Conservation (phyloP, 2,329 filamentous ascomycete species). For the Aspergillus eucalypticola region DNA sequence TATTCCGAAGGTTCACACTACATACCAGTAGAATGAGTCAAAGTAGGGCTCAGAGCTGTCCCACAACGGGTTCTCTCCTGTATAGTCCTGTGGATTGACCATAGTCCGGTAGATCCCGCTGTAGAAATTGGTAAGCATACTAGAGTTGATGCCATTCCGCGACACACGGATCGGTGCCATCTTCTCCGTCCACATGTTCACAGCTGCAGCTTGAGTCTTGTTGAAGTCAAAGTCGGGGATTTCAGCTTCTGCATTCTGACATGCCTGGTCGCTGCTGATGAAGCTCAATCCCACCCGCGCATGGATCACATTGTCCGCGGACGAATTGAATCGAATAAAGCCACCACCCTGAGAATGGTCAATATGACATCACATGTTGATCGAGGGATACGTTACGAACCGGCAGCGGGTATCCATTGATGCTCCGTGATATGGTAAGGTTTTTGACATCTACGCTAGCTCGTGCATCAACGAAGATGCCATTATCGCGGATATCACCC, state of each 20-base stretch:
- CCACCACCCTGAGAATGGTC: conserved; percentile 54
- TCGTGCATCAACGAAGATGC: conserved; percentile 64
- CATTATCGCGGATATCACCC: conserved; percentile 57
- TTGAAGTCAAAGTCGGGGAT: conserved; percentile 67
- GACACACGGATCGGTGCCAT: conserved; percentile 40
- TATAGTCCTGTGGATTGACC: conserved; percentile 72
- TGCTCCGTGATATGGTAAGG: conserved; percentile 56
- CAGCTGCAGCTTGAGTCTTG: conserved; percentile 52
- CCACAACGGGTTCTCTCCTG: conserved; percentile 70
- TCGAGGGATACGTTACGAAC: conserved; percentile 16
- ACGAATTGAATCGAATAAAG: conserved; percentile 63
- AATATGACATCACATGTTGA: neutral
- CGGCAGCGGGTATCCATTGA: conserved; percentile 58
- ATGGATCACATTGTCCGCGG: conserved; percentile 52
- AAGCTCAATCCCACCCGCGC: conserved; percentile 70
- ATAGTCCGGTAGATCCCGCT: conserved; percentile 69
- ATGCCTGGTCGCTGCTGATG: conserved; percentile 66
- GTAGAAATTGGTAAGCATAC: conserved; percentile 60
- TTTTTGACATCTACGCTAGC: conserved; percentile 56
- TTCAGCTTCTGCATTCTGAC: conserved; percentile 65
- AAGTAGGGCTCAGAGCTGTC: conserved; percentile 66
- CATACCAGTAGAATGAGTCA: conserved; percentile 70
- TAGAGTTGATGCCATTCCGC: conserved; percentile 30
- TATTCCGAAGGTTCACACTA: no score
- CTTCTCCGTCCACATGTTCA: conserved; percentile 62